Evolutionary conservation across 2,329 filamentous ascomycete species (phyloP).

Genomic region (Neonectria coccinea): DNA sequence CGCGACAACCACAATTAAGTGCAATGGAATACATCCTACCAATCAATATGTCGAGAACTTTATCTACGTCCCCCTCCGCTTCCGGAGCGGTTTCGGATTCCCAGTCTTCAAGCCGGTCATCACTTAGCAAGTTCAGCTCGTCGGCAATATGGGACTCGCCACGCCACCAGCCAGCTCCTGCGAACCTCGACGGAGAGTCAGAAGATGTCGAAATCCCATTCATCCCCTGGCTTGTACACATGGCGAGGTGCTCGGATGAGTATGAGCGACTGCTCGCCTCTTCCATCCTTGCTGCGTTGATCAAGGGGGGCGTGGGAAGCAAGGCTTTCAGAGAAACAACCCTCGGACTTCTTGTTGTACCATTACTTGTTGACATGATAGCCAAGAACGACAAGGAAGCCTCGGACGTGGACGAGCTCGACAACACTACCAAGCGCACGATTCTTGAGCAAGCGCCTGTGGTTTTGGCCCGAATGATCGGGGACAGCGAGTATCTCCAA

Average conservation of each 20-base stretch:
- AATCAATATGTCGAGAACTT: constrained; percentile 52
- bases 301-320: constrained; percentile 74
- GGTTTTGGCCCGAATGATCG: constrained; percentile 81
- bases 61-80: constrained; percentile 35
- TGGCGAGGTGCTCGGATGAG: constrained; percentile 68
- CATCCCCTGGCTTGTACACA: constrained; percentile 77
- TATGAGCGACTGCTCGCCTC: constrained; percentile 75
- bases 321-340: constrained; percentile 70
- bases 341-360: constrained; percentile 76
- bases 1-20: constrained; percentile 52
- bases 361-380: constrained; percentile 75
- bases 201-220: constrained; percentile 77
- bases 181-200: constrained; percentile 50
- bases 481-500: constrained; percentile 83
- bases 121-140: constrained; percentile 46
- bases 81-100: constrained; percentile 40
- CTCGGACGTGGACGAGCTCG: constrained; percentile 51
- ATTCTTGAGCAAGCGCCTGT: constrained; percentile 79
- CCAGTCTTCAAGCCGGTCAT: constrained; percentile 46
- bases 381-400: constrained; percentile 59
- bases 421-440: constrained; percentile 50
- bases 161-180: constrained; percentile 44
- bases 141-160: constrained; percentile 49
- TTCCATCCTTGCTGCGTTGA: constrained; percentile 75
- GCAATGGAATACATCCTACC: constrained; percentile 73